These are phyloP conservation scores for Pleoardoris graminearum DNA, from an alignment of 2,329 filamentous ascomycete species.

Conservation along the genomic window DNA sequence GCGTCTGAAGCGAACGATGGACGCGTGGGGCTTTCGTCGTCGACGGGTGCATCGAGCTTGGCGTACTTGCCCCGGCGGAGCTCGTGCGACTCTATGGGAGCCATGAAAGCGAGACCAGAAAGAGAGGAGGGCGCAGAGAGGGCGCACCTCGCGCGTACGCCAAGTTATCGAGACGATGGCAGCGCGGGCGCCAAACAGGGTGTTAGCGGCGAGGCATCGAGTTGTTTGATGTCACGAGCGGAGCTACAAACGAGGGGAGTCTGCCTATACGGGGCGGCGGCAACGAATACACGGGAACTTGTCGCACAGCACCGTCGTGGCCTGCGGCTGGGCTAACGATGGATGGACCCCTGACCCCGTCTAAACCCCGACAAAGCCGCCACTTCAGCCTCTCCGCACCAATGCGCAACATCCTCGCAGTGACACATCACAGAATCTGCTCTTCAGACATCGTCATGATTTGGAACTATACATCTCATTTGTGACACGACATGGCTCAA, in stretches of 20 bases:
- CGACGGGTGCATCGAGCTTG: conserved; percentile 40
- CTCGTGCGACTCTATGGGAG: conserved; percentile 37
- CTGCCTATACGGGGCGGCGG: background rate
- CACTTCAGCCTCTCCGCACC: conserved; percentile 4
- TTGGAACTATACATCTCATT: conserved; percentile 1
- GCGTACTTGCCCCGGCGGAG: conserved; percentile 45
- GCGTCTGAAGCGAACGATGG: conserved; percentile 43
- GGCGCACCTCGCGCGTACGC: conserved; percentile 2
- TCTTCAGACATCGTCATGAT: background rate
- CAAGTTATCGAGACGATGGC: conserved; percentile 14
- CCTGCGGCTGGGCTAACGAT: background rate
- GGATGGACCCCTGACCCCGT: conserved; percentile 3
- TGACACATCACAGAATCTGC: background rate
- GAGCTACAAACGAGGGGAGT: background rate
- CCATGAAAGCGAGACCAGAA: conserved; percentile 20
- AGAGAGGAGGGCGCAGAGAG: background rate
- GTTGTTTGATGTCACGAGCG: conserved; percentile 9
- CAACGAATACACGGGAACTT: background rate
- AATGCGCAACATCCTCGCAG: background rate
- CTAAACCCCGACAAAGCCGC: conserved; percentile 1
- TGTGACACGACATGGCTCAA: conserved; percentile 5
- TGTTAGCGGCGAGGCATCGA: conserved; percentile 15
- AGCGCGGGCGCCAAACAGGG: conserved; percentile 15
- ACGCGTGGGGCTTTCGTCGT: conserved; percentile 41
- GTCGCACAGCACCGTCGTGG: conserved; percentile 9